These are phyloP conservation scores for Madurella fahalii DNA, from an alignment of 2,329 filamentous ascomycete species.

Conservation along the genomic window DNA sequence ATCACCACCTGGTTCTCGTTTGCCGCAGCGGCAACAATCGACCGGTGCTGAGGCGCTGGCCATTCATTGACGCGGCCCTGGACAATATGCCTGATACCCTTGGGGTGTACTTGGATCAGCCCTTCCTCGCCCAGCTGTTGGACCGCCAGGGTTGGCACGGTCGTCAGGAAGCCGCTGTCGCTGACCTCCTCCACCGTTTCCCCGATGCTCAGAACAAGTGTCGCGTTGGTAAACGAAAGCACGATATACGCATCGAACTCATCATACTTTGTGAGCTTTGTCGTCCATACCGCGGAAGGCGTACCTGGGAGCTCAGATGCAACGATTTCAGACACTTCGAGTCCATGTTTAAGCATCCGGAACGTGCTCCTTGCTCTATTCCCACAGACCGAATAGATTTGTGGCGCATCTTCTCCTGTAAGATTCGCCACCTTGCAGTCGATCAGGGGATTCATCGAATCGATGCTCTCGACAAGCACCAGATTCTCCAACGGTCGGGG, in stretches of 20 bases:
- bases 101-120: conserved; percentile 91
- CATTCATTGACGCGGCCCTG: conserved; percentile 82
- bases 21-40: conserved; percentile 89
- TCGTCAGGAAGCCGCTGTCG: conserved; percentile 86
- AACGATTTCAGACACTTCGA: conserved; percentile 94
- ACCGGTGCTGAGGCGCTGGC: conserved; percentile 87
- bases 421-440: conserved; percentile 90
- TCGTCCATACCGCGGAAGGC: conserved; percentile 93
- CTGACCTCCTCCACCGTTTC: conserved; percentile 95
- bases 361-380: conserved; percentile 86
- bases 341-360: conserved; percentile 83
- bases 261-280: conserved; percentile 76
- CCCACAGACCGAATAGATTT: conserved; percentile 91
- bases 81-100: conserved; percentile 87
- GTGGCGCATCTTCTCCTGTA: conserved; percentile 87
- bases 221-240: conserved; percentile 86
- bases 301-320: conserved; percentile 84
- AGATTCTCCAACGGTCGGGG: conserved; percentile 77
- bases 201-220: conserved; percentile 88
- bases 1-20: conserved; percentile 92
- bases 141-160: conserved; percentile 83
- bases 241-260: conserved; percentile 92
- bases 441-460: conserved; percentile 85
- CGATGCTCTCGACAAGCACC: conserved; percentile 76
- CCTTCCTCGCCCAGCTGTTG: conserved; percentile 93